Conservation (phyloP, 495 filamentous ascomycete genomes). For the Podospora anserina region DNA sequence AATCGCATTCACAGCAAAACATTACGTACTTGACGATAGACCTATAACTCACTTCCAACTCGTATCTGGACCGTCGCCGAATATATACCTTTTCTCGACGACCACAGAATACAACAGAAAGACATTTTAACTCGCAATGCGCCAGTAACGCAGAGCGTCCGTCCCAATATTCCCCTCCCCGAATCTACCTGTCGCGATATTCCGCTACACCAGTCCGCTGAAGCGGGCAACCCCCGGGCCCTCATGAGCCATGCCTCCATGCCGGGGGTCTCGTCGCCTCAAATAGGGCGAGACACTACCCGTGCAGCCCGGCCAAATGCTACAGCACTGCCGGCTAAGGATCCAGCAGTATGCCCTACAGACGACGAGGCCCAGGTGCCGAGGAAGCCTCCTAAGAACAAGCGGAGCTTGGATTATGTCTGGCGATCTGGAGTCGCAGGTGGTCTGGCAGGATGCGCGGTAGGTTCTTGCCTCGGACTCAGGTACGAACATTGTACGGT, state of each 20-base stretch:
- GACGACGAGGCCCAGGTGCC: slow-evolving; percentile 39
- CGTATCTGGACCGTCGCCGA: not conserved
- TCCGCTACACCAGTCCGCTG: slow-evolving; percentile 20
- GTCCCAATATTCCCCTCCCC: slow-evolving; percentile 2
- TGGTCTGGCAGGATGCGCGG: slow-evolving; percentile 82
- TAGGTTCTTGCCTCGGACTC: slow-evolving; percentile 40
- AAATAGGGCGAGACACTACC: slow-evolving; percentile 32
- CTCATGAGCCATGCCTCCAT: slow-evolving; percentile 49
- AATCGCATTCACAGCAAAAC: not conserved
- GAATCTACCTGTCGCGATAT: slow-evolving; percentile 9
- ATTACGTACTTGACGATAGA: not conserved
- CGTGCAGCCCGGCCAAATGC: slow-evolving; percentile 24
- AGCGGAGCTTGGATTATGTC: slow-evolving; percentile 78
- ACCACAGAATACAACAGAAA: not conserved
- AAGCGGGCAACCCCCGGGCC: slow-evolving; percentile 47
- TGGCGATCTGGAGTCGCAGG: slow-evolving; percentile 78
- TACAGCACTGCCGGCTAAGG: slow-evolving; percentile 16
- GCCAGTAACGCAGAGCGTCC: slow-evolving; percentile 14
- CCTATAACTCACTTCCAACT: not conserved
- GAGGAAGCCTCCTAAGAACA: slow-evolving; percentile 44
- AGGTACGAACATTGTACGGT: not conserved
- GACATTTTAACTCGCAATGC: slow-evolving; percentile 17
- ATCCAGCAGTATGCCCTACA: slow-evolving; percentile 34
- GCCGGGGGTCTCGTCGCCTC: slow-evolving; percentile 41
- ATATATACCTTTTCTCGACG: not conserved